Evolutionary conservation across 768 basidiomycete genomes (phyloP).

Genomic region (Naganishia friedmannii): DNA sequence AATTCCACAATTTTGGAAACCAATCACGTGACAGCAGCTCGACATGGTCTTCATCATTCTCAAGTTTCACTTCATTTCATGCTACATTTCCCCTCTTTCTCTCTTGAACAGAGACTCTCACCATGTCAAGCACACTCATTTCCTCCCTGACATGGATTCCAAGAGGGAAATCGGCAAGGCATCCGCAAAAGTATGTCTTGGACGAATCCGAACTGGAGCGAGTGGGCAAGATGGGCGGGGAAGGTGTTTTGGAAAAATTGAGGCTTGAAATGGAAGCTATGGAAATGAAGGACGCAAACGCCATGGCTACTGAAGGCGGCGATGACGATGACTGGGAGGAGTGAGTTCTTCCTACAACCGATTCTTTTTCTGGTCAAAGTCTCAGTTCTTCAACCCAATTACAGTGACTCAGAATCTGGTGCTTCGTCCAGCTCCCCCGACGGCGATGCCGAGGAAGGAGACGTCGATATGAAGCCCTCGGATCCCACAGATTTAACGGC

Average conservation of each 20-base stretch:
- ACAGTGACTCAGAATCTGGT: constrained; percentile 36
- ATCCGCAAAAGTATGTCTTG: constrained; percentile 83
- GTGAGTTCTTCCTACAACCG: constrained; percentile 59
- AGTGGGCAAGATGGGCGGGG: constrained; percentile 84
- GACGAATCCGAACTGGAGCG: constrained; percentile 86
- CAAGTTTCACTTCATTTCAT: not conserved
- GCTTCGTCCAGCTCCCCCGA: constrained; percentile 58
- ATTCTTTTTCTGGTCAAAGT: not conserved
- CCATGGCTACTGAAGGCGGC: constrained; percentile 63
- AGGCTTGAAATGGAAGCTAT: constrained; percentile 72
- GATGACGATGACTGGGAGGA: constrained; percentile 76
- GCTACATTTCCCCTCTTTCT: not conserved
- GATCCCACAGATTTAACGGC: constrained; percentile 69
- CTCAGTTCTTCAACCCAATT: constrained; percentile 12
- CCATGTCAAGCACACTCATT: constrained; percentile 51
- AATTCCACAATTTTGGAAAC: constrained; percentile 6
- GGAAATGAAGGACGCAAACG: constrained; percentile 66
- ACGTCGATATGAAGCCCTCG: constrained; percentile 44
- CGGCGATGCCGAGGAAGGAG: constrained; percentile 57
- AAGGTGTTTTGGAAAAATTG: constrained; percentile 79
- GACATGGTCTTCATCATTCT: not conserved
- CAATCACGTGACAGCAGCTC: constrained; percentile 7
- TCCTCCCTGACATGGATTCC: constrained; percentile 63
- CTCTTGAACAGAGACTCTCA: not conserved
- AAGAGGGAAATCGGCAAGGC: constrained; percentile 68